These are phyloP conservation scores for Stagonosporopsis rhizophila DNA, from an alignment of 2,329 filamentous ascomycete species.

Conservation along the genomic window DNA sequence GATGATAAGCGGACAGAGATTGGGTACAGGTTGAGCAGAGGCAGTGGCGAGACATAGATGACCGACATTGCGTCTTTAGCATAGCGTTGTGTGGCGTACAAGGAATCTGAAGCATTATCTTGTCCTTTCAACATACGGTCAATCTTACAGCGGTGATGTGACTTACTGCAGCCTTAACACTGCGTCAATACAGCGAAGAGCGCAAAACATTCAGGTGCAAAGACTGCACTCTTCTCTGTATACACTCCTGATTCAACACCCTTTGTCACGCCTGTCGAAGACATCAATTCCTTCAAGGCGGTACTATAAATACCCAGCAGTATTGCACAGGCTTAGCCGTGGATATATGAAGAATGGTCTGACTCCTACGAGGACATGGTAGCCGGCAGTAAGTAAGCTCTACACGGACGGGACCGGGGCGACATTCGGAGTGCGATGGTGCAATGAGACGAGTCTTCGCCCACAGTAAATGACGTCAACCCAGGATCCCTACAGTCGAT, in stretches of 20 bases:
- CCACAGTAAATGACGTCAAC: background rate
- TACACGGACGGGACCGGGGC: background rate
- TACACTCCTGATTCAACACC: background rate
- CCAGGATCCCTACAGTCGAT: background rate
- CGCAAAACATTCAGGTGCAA: background rate
- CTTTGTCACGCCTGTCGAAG: no score
- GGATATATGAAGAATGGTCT: background rate
- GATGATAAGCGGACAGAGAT: slow-evolving; percentile 45
- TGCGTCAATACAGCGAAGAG: background rate
- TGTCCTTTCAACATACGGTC: background rate
- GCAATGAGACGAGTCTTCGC: background rate
- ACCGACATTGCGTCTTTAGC: background rate
- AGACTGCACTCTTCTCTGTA: background rate
- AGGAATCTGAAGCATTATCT: background rate
- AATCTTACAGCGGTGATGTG: background rate
- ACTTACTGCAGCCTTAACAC: background rate
- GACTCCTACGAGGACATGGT: background rate
- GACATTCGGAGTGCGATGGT: background rate
- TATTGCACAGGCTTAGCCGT: no score
- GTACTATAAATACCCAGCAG: no score
- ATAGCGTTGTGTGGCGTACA: slow-evolving; percentile 11
- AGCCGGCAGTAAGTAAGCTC: background rate
- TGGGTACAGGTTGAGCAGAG: slow-evolving; percentile 40
- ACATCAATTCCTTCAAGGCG: no score
- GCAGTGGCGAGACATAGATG: slow-evolving; percentile 10